These are phyloP conservation scores for Trypanosoma mega DNA, from an alignment of 208 protist species.

Conservation along the genomic window DNA sequence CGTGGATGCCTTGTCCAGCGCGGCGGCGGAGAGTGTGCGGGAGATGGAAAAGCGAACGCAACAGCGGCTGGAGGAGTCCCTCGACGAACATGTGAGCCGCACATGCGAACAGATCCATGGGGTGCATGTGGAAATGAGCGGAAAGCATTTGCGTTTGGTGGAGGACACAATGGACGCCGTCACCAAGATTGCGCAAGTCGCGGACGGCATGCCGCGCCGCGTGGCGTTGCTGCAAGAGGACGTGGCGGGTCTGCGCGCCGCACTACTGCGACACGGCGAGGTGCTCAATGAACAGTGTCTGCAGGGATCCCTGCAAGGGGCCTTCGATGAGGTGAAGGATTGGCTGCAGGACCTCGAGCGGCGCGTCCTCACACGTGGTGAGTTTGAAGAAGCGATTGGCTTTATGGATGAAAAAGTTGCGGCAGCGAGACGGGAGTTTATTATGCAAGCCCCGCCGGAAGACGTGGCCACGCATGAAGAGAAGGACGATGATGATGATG, in stretches of 20 bases:
- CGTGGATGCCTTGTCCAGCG: neutral
- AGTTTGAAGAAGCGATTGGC: constrained; percentile 54
- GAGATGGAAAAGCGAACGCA: neutral
- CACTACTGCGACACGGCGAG: constrained; percentile 36
- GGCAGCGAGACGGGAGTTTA: constrained; percentile 33
- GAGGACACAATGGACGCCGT: constrained; percentile 21
- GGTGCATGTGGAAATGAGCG: constrained; percentile 4
- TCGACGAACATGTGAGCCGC: neutral
- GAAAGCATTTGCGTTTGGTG: constrained; percentile 14
- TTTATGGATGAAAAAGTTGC: constrained; percentile 41
- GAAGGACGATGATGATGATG: neutral
- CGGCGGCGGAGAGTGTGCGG: neutral
- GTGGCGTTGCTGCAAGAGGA: constrained; percentile 19
- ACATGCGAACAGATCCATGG: constrained; percentile 15
- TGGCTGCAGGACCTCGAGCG: constrained; percentile 80
- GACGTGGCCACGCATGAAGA: neutral
- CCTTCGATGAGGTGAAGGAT: constrained; percentile 81
- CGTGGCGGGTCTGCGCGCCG: constrained; percentile 9
- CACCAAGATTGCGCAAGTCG: constrained; percentile 11
- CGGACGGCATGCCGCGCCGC: constrained; percentile 8
- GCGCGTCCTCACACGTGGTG: constrained; percentile 48
- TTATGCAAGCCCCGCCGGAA: constrained; percentile 3
- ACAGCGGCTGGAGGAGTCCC: neutral
- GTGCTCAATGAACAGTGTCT: constrained; percentile 34
- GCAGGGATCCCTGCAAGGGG: constrained; percentile 44